These are phyloP conservation scores for Fraxinus pennsylvanica DNA, from an alignment of 257 asterid species.

Conservation along the genomic window DNA sequence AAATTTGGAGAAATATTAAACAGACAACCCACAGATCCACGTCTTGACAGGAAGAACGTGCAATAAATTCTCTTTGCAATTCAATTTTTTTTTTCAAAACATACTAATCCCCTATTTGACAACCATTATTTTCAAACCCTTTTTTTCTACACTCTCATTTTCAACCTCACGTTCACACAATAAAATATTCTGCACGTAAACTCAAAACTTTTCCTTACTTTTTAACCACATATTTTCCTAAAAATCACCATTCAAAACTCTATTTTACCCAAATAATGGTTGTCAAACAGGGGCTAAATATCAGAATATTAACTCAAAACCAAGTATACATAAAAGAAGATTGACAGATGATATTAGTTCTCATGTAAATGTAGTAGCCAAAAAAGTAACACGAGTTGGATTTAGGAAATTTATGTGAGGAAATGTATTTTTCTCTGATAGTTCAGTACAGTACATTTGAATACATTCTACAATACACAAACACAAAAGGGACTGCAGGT, in stretches of 20 bases:
- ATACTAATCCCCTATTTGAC: background rate
- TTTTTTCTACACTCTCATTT: too few relatives aligned
- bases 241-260: too few relatives aligned
- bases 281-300: background rate
- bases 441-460: background rate
- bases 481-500: background rate
- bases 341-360: background rate
- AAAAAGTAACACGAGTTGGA: background rate
- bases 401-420: background rate
- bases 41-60: background rate
- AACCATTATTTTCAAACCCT: too few relatives aligned
- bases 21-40: background rate
- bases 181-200: too few relatives aligned
- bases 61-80: background rate
- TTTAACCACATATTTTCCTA: too few relatives aligned
- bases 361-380: background rate
- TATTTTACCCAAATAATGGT: too few relatives aligned
- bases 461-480: background rate
- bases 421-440: background rate
- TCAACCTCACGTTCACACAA: too few relatives aligned
- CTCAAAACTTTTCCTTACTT: too few relatives aligned
- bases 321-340: background rate
- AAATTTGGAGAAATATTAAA: background rate
- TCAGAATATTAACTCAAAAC: background rate
- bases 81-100: background rate